Percentiles rank a stretch among this genome's conserved stretches.
Conservation (phyloP, 345 rosid species). For the Triadica sebifera region DNA sequence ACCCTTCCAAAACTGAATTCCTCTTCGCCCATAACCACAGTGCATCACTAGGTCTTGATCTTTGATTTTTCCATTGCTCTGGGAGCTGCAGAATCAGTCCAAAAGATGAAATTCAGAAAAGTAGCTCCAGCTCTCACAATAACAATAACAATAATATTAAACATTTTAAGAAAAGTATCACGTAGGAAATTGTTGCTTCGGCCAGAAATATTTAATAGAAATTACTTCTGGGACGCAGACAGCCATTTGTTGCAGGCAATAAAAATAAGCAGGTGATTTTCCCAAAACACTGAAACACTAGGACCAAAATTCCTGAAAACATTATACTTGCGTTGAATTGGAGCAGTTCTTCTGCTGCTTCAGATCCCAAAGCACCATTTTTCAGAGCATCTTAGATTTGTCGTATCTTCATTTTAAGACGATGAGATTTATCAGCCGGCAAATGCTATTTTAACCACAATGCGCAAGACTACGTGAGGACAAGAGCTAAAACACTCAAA, state of each 20-base stretch:
- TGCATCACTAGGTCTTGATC: constrained; percentile 10
- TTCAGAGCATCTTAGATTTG: background rate
- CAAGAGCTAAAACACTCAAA: background rate
- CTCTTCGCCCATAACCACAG: background rate
- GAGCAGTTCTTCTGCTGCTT: background rate
- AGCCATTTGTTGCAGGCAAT: background rate
- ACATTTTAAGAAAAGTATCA: background rate
- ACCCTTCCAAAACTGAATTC: background rate
- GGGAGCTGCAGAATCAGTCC: constrained; percentile 13
- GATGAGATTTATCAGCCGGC: background rate
- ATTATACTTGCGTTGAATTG: too few species aligned
- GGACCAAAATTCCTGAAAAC: background rate
- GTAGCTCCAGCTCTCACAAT: background rate
- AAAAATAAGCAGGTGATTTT: background rate
- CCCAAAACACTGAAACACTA: background rate
- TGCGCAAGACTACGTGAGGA: background rate
- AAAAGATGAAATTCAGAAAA: constrained; percentile 7
- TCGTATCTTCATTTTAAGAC: background rate
- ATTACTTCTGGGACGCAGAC: background rate
- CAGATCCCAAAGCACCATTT: background rate
- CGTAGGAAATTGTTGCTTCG: background rate
- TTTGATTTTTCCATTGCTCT: constrained; percentile 23
- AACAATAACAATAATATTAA: background rate
- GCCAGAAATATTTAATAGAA: background rate
- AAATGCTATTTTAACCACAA: background rate